phyloP scores from a whole-genome alignment of 192 early-diverging fungal species.

The Coemansia sp. region DNA sequence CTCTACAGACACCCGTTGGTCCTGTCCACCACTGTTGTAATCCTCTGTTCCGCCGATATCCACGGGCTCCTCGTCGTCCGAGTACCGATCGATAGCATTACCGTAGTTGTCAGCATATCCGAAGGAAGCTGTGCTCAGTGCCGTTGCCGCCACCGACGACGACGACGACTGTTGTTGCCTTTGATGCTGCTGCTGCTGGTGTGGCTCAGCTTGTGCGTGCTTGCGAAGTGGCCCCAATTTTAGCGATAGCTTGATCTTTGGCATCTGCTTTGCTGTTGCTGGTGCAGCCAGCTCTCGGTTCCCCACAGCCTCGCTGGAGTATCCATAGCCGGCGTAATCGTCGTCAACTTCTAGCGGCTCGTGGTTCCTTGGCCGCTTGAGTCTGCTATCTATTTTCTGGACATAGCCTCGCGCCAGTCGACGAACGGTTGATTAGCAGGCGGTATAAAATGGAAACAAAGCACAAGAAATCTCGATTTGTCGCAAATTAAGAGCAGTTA shows the following conservation, averaged over 20 bases:
- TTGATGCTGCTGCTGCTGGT: conserved; percentile 5
- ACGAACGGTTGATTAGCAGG: neutral
- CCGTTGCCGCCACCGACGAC: neutral
- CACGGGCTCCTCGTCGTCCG: conserved; percentile 17
- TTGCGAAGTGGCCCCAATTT: conserved; percentile 33
- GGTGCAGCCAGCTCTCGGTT: neutral
- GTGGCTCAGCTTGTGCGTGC: neutral
- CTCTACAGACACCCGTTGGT: neutral
- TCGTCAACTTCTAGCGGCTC: conserved; percentile 7
- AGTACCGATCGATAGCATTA: neutral
- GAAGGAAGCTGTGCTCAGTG: neutral
- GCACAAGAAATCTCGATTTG: no score
- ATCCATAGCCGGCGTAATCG: neutral
- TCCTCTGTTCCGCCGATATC: conserved; percentile 26
- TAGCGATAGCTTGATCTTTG: conserved; percentile 47
- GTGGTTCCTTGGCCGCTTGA: conserved; percentile 11
- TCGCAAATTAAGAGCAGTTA: neutral
- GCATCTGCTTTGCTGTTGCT: conserved; percentile 13
- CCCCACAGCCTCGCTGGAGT: neutral
- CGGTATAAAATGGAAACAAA: no score
- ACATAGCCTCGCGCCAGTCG: neutral
- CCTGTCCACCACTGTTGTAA: neutral
- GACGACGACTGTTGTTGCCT: neutral
- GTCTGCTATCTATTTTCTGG: conserved; percentile 11
- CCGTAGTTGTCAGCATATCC: neutral